A percentile compares a stretch with the other conserved stretches of the same genome.
These are phyloP conservation scores for Streptanthus diversifolius DNA, from an alignment of 345 rosid genomes.

Conservation along the genomic window DNA sequence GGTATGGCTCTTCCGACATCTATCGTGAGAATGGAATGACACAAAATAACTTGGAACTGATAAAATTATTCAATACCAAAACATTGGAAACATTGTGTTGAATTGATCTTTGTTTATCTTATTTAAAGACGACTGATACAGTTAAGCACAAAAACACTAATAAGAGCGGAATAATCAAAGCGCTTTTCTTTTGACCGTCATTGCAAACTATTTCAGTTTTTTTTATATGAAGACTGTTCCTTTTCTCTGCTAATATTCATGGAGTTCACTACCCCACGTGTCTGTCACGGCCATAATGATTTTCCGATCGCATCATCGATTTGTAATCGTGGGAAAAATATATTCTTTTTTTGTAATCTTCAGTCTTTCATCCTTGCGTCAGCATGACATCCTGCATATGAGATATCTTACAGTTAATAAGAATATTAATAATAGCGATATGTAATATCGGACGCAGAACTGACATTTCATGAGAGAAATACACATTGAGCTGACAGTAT, in stretches of 20 bases:
- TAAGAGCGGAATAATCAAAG: not conserved
- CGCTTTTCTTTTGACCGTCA: constrained; percentile 19
- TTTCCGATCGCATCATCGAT: constrained; percentile 16
- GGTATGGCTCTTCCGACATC: not conserved
- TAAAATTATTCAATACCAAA: not conserved
- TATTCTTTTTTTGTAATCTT: not conserved
- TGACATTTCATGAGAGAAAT: not conserved
- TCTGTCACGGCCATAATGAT: constrained; percentile 24
- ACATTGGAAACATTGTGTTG: not conserved
- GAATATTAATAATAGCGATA: not conserved
- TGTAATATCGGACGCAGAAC: not conserved
- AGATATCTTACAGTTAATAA: not conserved
- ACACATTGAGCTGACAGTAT: not conserved
- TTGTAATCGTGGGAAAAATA: constrained; percentile 9
- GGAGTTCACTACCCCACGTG: constrained; percentile 27
- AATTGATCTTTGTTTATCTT: not conserved
- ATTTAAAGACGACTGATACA: not conserved
- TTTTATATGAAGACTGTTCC: not conserved
- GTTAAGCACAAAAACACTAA: not conserved
- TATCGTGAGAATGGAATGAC: not conserved
- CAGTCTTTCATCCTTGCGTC: constrained; percentile 16
- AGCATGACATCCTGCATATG: constrained; percentile 29
- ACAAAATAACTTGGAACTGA: not conserved
- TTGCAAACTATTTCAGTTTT: not conserved
- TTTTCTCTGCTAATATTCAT: not conserved